Evolutionary conservation across 352 stramenopile species (phyloP).

Genomic region (Phytophthora hibernalis): DNA sequence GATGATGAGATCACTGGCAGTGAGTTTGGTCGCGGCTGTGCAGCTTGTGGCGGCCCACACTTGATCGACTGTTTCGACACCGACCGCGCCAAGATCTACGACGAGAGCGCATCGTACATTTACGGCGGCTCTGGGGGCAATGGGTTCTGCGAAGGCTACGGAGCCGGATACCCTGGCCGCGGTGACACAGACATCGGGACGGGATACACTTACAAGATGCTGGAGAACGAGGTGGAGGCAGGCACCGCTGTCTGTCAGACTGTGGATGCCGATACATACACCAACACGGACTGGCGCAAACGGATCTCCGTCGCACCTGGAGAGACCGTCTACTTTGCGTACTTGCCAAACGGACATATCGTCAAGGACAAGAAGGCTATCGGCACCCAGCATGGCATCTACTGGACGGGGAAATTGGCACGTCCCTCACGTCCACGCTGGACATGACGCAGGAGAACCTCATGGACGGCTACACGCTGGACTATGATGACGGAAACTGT

Average conservation of each 20-base stretch:
- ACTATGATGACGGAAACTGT: constrained; percentile 63
- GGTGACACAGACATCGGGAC: constrained; percentile 59
- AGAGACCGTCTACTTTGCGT: constrained; percentile 55
- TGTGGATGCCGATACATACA: constrained; percentile 63
- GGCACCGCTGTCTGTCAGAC: constrained; percentile 53
- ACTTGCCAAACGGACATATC: constrained; percentile 66
- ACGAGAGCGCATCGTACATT: constrained; percentile 65
- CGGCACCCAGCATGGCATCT: constrained; percentile 67
- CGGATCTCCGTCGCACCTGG: constrained; percentile 49
- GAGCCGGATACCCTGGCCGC: constrained; percentile 63
- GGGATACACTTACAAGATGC: constrained; percentile 72
- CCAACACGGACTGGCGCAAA: constrained; percentile 62
- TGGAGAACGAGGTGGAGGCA: constrained; percentile 66
- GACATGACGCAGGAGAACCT: constrained; percentile 52
- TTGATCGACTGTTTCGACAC: constrained; percentile 59
- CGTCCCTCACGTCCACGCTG: constrained; percentile 42
- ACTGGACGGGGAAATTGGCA: constrained; percentile 59
- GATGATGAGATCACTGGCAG: not conserved
- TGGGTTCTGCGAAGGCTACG: constrained; percentile 76
- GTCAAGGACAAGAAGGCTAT: constrained; percentile 75
- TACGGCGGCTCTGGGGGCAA: constrained; percentile 66
- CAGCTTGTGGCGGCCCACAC: constrained; percentile 38
- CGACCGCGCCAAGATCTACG: constrained; percentile 50
- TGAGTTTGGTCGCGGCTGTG: not conserved
- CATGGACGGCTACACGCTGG: constrained; percentile 43